Evolutionary conservation across 495 filamentous ascomycete species (phyloP).

Genomic region (Beverwykella pulmonaria): DNA sequence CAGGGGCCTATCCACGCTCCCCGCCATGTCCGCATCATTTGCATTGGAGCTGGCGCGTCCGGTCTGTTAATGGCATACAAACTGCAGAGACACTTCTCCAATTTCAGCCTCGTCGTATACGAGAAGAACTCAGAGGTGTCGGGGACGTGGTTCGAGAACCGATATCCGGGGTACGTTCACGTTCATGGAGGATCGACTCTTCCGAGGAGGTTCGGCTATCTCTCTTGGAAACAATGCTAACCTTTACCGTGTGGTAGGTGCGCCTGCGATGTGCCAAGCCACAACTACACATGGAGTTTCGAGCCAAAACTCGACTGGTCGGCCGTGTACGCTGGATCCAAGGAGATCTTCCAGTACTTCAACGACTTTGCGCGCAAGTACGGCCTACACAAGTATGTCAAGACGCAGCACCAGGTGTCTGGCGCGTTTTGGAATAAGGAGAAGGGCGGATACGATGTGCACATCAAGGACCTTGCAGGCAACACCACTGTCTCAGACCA

Average conservation of each 20-base stretch:
- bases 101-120: slow-evolving; percentile 34
- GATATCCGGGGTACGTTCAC: slow-evolving; percentile 43
- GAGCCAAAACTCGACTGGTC: slow-evolving; percentile 50
- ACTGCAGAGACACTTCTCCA: slow-evolving; percentile 7
- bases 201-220: slow-evolving; percentile 6
- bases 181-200: neutral
- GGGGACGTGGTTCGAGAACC: slow-evolving; percentile 40
- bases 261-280: slow-evolving; percentile 48
- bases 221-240: neutral
- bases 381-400: slow-evolving; percentile 42
- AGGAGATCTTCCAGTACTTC: slow-evolving; percentile 46
- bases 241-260: slow-evolving; percentile 35
- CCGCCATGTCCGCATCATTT: slow-evolving; percentile 37
- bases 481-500: slow-evolving; percentile 37
- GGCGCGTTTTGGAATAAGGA: slow-evolving; percentile 43
- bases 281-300: slow-evolving; percentile 50
- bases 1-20: slow-evolving; percentile 37
- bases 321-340: slow-evolving; percentile 42
- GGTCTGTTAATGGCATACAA: slow-evolving; percentile 22
- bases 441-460: slow-evolving; percentile 44
- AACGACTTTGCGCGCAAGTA: slow-evolving; percentile 45
- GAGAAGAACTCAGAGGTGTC: slow-evolving; percentile 27
- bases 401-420: slow-evolving; percentile 41
- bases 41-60: slow-evolving; percentile 24
- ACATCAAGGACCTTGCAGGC: slow-evolving; percentile 37